These are phyloP conservation scores for Chenopodium suecicum DNA, from an alignment of 148 eudicot species.

Conservation along the genomic window DNA sequence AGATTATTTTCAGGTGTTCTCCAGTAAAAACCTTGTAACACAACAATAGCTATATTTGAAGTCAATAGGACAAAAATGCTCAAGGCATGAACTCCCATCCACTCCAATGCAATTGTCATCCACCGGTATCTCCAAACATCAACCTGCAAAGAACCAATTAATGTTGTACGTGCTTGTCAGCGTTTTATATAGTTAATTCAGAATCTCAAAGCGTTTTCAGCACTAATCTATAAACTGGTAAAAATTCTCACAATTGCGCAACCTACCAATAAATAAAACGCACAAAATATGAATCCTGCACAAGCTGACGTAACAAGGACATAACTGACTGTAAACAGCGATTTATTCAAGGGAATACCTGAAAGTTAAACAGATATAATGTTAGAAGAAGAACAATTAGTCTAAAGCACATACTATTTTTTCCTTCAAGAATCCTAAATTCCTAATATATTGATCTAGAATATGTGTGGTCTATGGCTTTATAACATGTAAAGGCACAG, in stretches of 20 bases:
- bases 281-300: slow-evolving; percentile 71
- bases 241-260: background rate
- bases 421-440: background rate
- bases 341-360: slow-evolving; percentile 77
- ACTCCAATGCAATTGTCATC: slow-evolving; percentile 49
- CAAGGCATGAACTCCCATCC: slow-evolving; percentile 80
- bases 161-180: background rate
- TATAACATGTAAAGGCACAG: background rate
- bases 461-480: background rate
- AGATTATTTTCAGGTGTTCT: slow-evolving; percentile 60
- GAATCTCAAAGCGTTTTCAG: background rate
- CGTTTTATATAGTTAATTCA: background rate
- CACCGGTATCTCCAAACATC: slow-evolving; percentile 62
- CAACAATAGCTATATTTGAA: slow-evolving; percentile 64
- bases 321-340: slow-evolving; percentile 73
- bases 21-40: slow-evolving; percentile 80
- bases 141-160: slow-evolving; percentile 41
- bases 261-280: slow-evolving; percentile 66
- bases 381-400: slow-evolving; percentile 8
- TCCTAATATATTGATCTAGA: background rate
- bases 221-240: background rate
- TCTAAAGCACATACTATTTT: too few species aligned
- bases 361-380: slow-evolving; percentile 25
- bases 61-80: slow-evolving; percentile 60
- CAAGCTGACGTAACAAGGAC: slow-evolving; percentile 63